These are phyloP conservation scores for Dujonia santamariae DNA, from an alignment of 1,139 yeast genomes.

Conservation along the genomic window DNA sequence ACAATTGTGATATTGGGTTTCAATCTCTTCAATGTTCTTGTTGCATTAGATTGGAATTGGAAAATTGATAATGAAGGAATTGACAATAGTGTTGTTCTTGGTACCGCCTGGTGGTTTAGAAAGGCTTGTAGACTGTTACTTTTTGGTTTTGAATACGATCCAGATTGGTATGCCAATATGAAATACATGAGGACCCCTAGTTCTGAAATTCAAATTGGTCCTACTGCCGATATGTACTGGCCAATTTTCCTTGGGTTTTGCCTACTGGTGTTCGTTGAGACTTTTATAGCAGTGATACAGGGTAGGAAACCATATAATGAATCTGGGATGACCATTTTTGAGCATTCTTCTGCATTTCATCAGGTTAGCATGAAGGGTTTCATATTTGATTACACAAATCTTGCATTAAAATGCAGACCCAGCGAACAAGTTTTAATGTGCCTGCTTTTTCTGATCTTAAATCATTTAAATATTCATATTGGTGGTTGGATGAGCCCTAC, in stretches of 20 bases:
- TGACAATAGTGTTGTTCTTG: background rate
- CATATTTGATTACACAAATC: slow-evolving; percentile 22
- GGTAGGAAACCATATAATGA: slow-evolving; percentile 62
- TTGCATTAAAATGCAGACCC: slow-evolving; percentile 39
- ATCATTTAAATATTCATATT: slow-evolving; percentile 57
- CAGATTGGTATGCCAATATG: slow-evolving; percentile 19
- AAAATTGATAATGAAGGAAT: background rate
- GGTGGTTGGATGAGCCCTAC: slow-evolving; percentile 53
- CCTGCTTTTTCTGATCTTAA: slow-evolving; percentile 48
- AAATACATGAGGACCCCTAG: slow-evolving; percentile 35
- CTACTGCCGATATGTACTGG: slow-evolving; percentile 59
- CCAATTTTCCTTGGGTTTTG: slow-evolving; percentile 62
- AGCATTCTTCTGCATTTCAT: slow-evolving; percentile 71
- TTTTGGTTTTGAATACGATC: slow-evolving; percentile 32
- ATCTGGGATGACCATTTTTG: slow-evolving; percentile 69
- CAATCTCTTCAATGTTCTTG: slow-evolving; percentile 33
- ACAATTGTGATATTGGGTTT: slow-evolving; percentile 32
- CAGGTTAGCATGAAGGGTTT: slow-evolving; percentile 55
- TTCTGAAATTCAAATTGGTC: slow-evolving; percentile 41
- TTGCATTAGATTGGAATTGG: slow-evolving; percentile 30
- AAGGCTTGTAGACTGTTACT: background rate
- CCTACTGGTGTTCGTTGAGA: slow-evolving; percentile 65
- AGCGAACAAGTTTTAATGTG: slow-evolving; percentile 52
- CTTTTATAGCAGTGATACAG: slow-evolving; percentile 59
- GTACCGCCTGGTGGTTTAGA: background rate